These are phyloP conservation scores for Pythium sukuiense DNA, from an alignment of 352 stramenopile species.

Conservation along the genomic window DNA sequence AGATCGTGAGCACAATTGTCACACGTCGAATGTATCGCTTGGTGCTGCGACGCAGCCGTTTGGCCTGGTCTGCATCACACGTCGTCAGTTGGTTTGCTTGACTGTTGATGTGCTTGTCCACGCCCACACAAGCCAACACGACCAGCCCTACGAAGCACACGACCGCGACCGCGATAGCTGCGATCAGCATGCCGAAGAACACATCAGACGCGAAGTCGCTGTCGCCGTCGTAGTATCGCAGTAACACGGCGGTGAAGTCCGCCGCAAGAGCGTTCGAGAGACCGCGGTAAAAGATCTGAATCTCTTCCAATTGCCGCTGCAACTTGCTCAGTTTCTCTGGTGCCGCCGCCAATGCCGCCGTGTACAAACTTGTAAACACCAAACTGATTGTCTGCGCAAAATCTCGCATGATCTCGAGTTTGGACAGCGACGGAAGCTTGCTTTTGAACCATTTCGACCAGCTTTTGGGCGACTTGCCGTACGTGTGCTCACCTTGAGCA, in stretches of 20 bases:
- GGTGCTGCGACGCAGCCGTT: conserved; percentile 3
- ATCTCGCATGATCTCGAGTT: conserved; percentile 47
- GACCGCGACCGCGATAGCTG: conserved; percentile 30
- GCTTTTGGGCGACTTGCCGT: not conserved
- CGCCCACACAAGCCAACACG: conserved; percentile 21
- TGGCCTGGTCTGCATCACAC: not conserved
- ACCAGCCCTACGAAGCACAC: conserved; percentile 36
- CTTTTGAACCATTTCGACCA: conserved; percentile 13
- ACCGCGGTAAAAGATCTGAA: conserved; percentile 24
- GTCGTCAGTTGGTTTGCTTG: conserved; percentile 27
- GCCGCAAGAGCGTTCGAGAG: conserved; percentile 35
- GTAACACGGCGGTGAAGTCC: conserved; percentile 27
- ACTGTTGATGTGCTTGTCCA: conserved; percentile 18
- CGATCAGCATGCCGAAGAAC: conserved; percentile 28
- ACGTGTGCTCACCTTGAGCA: conserved; percentile 3
- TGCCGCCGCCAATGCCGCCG: conserved; percentile 23
- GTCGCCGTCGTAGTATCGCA: not conserved
- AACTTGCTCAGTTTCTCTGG: conserved; percentile 15
- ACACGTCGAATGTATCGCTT: conserved; percentile 31
- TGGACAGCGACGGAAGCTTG: conserved; percentile 38
- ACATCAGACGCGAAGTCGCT: conserved; percentile 17
- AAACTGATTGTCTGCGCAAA: conserved; percentile 43
- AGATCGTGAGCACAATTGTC: conserved; percentile 43
- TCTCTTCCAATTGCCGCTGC: conserved; percentile 6
- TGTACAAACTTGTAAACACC: conserved; percentile 46